phyloP scores from a whole-genome alignment of 805 yeast species.

The Ogataea wickerhamii region DNA sequence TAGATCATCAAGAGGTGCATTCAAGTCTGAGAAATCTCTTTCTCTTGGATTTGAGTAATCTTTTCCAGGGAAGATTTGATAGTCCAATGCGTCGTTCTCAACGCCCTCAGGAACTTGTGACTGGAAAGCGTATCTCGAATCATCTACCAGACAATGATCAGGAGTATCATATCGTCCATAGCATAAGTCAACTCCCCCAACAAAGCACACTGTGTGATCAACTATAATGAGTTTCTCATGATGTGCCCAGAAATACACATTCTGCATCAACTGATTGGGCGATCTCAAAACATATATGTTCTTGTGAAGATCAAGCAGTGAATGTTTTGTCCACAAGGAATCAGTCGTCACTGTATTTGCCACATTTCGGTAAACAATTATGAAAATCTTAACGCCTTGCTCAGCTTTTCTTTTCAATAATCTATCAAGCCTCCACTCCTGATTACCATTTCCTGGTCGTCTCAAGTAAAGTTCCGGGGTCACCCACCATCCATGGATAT shows the following conservation, averaged over 20 bases:
- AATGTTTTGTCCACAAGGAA: constrained; percentile 91
- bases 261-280: constrained; percentile 91
- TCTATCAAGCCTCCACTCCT: constrained; percentile 89
- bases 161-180: constrained; percentile 96
- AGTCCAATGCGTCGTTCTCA: constrained; percentile 27
- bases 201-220: constrained; percentile 83
- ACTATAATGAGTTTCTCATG: constrained; percentile 88
- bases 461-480: constrained; percentile 91
- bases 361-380: constrained; percentile 89
- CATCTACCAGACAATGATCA: constrained; percentile 87
- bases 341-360: constrained; percentile 92
- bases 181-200: constrained; percentile 95
- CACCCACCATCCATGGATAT: constrained; percentile 98
- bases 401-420: constrained; percentile 84
- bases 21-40: constrained; percentile 76
- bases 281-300: constrained; percentile 90
- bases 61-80: constrained; percentile 88
- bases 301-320: constrained; percentile 76
- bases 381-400: constrained; percentile 90
- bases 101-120: constrained; percentile 18
- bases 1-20: constrained; percentile 88
- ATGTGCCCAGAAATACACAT: constrained; percentile 97
- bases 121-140: constrained; percentile 36
- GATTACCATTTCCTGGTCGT: constrained; percentile 93
- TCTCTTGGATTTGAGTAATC: constrained; percentile 96